A percentile compares a stretch with the other conserved stretches of the same genome.
These are phyloP conservation scores for Lodderomyces metapsilosis DNA, from an alignment of 1,139 yeast species.

Conservation along the genomic window DNA sequence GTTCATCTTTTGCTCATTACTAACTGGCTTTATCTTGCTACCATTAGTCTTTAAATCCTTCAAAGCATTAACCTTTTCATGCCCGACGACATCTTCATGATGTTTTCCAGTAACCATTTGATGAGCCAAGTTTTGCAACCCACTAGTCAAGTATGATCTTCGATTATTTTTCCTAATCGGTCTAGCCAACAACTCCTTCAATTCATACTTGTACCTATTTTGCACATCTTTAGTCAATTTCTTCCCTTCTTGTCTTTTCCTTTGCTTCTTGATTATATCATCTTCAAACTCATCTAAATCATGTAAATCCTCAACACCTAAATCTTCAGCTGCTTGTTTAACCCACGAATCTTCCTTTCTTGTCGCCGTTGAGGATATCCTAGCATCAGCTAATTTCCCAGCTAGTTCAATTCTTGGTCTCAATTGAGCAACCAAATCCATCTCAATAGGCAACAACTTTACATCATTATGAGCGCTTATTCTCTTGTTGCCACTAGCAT, in stretches of 20 bases:
- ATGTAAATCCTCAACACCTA: slow-evolving; percentile 72
- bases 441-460: slow-evolving; percentile 72
- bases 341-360: slow-evolving; percentile 81
- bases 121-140: slow-evolving; percentile 81
- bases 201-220: slow-evolving; percentile 50
- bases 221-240: slow-evolving; percentile 50
- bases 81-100: slow-evolving; percentile 71
- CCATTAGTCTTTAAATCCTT: slow-evolving; percentile 48
- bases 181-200: slow-evolving; percentile 51
- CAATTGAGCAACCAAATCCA: slow-evolving; percentile 67
- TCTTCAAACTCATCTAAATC: slow-evolving; percentile 64
- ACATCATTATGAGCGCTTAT: slow-evolving; percentile 53
- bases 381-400: slow-evolving; percentile 70
- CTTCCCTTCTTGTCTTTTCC: slow-evolving; percentile 59
- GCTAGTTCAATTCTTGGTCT: slow-evolving; percentile 70
- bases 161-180: slow-evolving; percentile 70
- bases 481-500: slow-evolving; percentile 18
- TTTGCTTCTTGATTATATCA: slow-evolving; percentile 61
- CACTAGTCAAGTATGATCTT: slow-evolving; percentile 81
- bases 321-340: slow-evolving; percentile 86
- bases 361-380: slow-evolving; percentile 55
- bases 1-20: slow-evolving; percentile 13
- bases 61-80: slow-evolving; percentile 66
- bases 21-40: slow-evolving; percentile 17
- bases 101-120: slow-evolving; percentile 71